These are phyloP conservation scores for Astrothelium subdiscretum DNA, from an alignment of 495 filamentous ascomycete genomes.

Conservation along the genomic window DNA sequence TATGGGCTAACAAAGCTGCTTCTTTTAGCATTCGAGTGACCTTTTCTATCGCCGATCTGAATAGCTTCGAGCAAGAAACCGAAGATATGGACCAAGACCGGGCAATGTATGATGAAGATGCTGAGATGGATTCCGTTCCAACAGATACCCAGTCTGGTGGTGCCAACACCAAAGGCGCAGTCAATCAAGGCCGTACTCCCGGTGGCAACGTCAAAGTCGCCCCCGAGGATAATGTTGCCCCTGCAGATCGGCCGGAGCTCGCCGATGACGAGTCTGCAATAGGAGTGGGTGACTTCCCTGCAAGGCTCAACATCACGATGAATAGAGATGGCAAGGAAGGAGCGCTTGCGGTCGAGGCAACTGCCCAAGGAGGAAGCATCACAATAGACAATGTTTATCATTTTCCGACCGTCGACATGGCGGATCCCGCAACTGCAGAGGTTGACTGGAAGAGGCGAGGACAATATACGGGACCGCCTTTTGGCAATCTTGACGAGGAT, in stretches of 20 bases:
- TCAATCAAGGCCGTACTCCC: slow-evolving; percentile 38
- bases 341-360: slow-evolving; percentile 74
- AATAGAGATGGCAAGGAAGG: slow-evolving; percentile 67
- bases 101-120: slow-evolving; percentile 32
- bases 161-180: slow-evolving; percentile 41
- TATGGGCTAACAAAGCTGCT: slow-evolving; percentile 4
- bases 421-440: slow-evolving; percentile 52
- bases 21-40: slow-evolving; percentile 67
- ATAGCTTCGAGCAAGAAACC: slow-evolving; percentile 54
- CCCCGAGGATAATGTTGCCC: slow-evolving; percentile 46
- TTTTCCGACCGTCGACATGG: slow-evolving; percentile 62
- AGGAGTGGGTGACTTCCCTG: slow-evolving; percentile 48
- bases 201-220: slow-evolving; percentile 41
- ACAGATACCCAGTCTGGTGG: slow-evolving; percentile 35
- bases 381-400: slow-evolving; percentile 86
- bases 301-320: slow-evolving; percentile 72
- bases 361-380: slow-evolving; percentile 77
- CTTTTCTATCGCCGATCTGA: slow-evolving; percentile 89
- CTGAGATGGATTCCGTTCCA: slow-evolving; percentile 11
- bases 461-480: slow-evolving; percentile 84
- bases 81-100: slow-evolving; percentile 37
- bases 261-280: slow-evolving; percentile 30
- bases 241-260: slow-evolving; percentile 44
- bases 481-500: slow-evolving; percentile 90
- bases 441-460: slow-evolving; percentile 58